Base-by-base conservation (phyloP, 805 yeast genomes). In the Ogataea nakhonphanomensis region DNA sequence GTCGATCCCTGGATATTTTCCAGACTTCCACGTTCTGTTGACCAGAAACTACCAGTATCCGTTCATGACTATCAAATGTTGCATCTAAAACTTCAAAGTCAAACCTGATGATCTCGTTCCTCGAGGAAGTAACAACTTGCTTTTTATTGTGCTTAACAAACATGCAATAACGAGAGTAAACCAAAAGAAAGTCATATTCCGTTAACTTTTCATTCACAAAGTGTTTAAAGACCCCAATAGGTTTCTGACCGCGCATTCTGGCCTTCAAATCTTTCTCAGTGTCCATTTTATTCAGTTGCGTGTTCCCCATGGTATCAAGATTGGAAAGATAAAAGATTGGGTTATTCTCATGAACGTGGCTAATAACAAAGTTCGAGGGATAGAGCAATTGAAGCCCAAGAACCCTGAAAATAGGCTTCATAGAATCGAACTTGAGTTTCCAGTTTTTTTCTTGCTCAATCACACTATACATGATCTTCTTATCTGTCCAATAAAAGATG, bases 401-500 rank as follows among this genome's bases (percentile, higher is more conserved):
- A 9, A 61, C 57, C 17, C 46, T 47, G 37, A 54, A 49, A 3
- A 54, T 48, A 3, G 65, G 57, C 32, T 48, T 56, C 53, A 61
- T 55, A 6, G 54, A 43, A 30, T 54, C 49, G 41, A 58, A 56
- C 23, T 48, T 43, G 23, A 54, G 30, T n/a, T 47, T 55, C 46
- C 45, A 51, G 3, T 49, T 43, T 13, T 44, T 45, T 5, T 45
- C 48, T 10, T 60, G 65, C 2, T 65, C 39, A 34, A 70, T 23
- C 9, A 44, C 37, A 0, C 56, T 34, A 41, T 67, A 58, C 65
- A 67, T 17, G 54, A 67, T 35, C 68, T 75, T 44, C 30, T 70
- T 20, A 79, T 81, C 44, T 66, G 68, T 55, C 75, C 72, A 43
- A 76, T 82, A 70, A 77, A 81, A 59, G 50, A 36, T 58, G 62